Base-by-base conservation (phyloP, 495 filamentous ascomycete species). In the Saxispiralis lemnorum region DNA sequence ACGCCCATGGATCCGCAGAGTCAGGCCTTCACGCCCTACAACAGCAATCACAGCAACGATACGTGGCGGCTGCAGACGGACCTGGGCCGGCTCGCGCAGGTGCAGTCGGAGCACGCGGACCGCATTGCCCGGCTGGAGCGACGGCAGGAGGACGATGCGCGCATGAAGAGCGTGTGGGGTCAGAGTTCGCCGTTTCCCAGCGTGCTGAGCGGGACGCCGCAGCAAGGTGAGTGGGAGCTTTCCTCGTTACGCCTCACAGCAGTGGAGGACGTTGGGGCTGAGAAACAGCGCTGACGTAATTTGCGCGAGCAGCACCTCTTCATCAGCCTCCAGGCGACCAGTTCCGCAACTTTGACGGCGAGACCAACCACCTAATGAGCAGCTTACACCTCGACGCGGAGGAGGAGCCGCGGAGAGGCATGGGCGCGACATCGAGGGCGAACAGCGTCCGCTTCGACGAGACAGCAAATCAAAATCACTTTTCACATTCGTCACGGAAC, bases 401-500 rank as follows among this genome's bases (percentile, higher is more conserved):
- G 46, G 84, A 96, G 34, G 87, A 95, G 57, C 92, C 88, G 2
- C 71, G 92, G 45, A 73, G 92, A 44, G 47, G 59, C 20, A 39
- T 53, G 38, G 89, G 89, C 6, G 78, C 85, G 24, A 55, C 57
- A 13, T 97, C 92, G 21, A 71, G 89, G 49, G 89, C 89, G 16
- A 96, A 96, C 55, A 96, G 92, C 59, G 89, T 97, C 48, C 81
- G 89, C n/a, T 97, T 97, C 54, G 89, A 97, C 56, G 87, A 95
- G 58, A 94, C 83, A 56, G 88, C 92, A 2, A 74, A 93, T 45
- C 87, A 93, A 49, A 82, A 83, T 38, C 82, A 81, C 54, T 93
- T 86, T 69, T 79, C 78, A 31, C 84, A 88, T 47, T 75, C 78
- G 35, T 79, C 75, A 49, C 75, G 87, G 20, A 75, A 81, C 41